phyloP scores from a whole-genome alignment of 306 rosid species.

The Rubus parviflorus region DNA sequence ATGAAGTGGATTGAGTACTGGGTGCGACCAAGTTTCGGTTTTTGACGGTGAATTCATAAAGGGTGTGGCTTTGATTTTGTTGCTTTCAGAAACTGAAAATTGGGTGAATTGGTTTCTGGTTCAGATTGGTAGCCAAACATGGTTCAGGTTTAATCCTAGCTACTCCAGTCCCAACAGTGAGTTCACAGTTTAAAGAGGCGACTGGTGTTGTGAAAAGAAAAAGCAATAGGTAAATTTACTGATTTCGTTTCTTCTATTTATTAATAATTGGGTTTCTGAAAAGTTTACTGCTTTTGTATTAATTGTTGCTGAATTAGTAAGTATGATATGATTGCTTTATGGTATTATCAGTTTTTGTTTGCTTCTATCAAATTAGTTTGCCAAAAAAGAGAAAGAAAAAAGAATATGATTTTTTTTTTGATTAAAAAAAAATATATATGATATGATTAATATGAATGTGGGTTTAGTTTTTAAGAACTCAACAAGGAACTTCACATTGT shows the following conservation, averaged over 20 bases:
- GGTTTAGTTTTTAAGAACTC: no score
- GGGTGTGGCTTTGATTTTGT: neutral
- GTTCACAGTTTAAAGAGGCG: no score
- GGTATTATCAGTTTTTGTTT: neutral
- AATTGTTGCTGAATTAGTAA: neutral
- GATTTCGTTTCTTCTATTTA: neutral
- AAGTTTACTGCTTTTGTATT: neutral
- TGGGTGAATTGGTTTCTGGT: neutral
- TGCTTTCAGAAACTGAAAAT: neutral
- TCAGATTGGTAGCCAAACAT: no score
- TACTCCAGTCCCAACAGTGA: no score
- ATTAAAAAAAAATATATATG: no score
- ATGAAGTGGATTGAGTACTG: neutral
- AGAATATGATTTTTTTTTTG: neutral
- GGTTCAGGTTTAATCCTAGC: no score
- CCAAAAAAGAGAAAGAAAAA: neutral
- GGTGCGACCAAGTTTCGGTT: neutral
- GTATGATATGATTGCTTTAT: neutral
- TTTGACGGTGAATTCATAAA: neutral
- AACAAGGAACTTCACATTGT: neutral
- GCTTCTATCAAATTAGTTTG: neutral
- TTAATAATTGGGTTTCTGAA: neutral
- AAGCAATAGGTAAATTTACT: no score
- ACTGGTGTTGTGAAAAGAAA: no score
- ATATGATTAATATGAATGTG: neutral